phyloP scores from a whole-genome alignment of 108 stramenopile genomes.

The Skeletonema tropicum region DNA sequence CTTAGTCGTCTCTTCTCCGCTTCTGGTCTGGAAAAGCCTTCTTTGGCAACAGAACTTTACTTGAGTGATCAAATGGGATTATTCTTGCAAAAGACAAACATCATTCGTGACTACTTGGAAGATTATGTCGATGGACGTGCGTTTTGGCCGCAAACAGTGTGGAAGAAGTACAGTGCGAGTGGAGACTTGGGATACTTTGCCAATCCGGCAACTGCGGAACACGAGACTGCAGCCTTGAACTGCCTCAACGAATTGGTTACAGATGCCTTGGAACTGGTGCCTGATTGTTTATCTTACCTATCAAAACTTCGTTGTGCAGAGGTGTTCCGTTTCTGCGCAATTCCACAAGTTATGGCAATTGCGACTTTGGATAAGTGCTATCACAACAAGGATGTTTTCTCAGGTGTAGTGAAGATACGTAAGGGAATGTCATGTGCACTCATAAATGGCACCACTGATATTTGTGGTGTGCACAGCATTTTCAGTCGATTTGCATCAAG shows the following conservation, averaged over 20 bases:
- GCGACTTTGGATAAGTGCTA: slow-evolving; percentile 96
- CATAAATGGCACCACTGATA: slow-evolving; percentile 70
- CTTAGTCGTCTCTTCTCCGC: slow-evolving; percentile 93
- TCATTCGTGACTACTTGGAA: slow-evolving; percentile 99
- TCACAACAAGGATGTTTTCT: slow-evolving; percentile 93
- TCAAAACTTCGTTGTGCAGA: slow-evolving; percentile 81
- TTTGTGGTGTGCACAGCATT: slow-evolving; percentile 75
- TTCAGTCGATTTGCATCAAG: slow-evolving; percentile 69
- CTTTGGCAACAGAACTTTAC: slow-evolving; percentile 66
- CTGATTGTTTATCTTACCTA: slow-evolving; percentile 95
- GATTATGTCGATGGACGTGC: slow-evolving; percentile 99
- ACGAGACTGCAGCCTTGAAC: slow-evolving; percentile 52
- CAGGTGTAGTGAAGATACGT: slow-evolving; percentile 97
- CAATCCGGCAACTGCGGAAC: slow-evolving; percentile 61
- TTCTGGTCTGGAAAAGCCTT: slow-evolving; percentile 74
- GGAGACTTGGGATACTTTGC: slow-evolving; percentile 90
- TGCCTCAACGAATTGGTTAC: slow-evolving; percentile 97
- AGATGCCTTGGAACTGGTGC: slow-evolving; percentile 94
- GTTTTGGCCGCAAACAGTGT: slow-evolving; percentile 97
- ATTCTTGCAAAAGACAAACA: slow-evolving; percentile 99
- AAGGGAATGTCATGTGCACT: slow-evolving; percentile 88
- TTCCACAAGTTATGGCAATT: slow-evolving; percentile 99
- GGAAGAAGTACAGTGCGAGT: slow-evolving; percentile 85
- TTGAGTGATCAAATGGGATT: slow-evolving; percentile 97
- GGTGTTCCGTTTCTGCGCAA: slow-evolving; percentile 98